Evolutionary conservation across 345 rosid genomes (phyloP), one percentile per base, ranked within the genome.

Genomic region (Boechera divaricarpa): DNA sequence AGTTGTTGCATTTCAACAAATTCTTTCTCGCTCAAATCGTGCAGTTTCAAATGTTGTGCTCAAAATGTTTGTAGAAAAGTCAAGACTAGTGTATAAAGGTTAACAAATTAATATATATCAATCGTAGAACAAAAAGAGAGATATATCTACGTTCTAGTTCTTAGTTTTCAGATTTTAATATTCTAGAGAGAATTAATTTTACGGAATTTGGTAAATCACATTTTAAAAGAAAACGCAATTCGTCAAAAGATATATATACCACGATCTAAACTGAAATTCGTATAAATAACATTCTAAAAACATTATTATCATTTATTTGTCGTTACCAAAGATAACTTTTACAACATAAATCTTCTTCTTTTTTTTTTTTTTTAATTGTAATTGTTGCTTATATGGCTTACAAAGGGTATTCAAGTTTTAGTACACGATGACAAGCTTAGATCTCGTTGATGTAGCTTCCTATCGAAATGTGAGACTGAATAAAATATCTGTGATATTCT

Each of bases 1-100:
- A 61, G 66, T 61, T 61, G 65, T 61, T 38, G 13, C 29, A 18
- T 42, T 59, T 24, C 44, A 35, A 59, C 42, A 41, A 35, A 5
- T n/a, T 60, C 29, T 2, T 36, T 38, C 26, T 41, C 2, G 13
- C 29, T 57, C 62, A 9, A 4, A 59, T 33, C 65, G 47, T 60
- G 65, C 65, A 38, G 10, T 5, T 38, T 59, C 28, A 10, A 35
- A 59, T n/a, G 26, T 18, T n/a, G 42, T 10, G 12, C 42, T 10
- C 12, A 10, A 39, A 7, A 6, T 36, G 7, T 36, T 35, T 6
- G 2, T 36, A 6, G 9, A 36, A 7, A 8, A 36, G 39, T 36
- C 39, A 6, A 36, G 36, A 33, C 36, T 7, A 36, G 39, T 21
- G 24, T 21, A 21, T 21, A 21, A 21, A 21, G 24, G 24, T 1